Evolutionary conservation across 2,329 filamentous ascomycete genomes (phyloP), one percentile per base, ranked within the genome.

Genomic region (Penicillium sp.): DNA sequence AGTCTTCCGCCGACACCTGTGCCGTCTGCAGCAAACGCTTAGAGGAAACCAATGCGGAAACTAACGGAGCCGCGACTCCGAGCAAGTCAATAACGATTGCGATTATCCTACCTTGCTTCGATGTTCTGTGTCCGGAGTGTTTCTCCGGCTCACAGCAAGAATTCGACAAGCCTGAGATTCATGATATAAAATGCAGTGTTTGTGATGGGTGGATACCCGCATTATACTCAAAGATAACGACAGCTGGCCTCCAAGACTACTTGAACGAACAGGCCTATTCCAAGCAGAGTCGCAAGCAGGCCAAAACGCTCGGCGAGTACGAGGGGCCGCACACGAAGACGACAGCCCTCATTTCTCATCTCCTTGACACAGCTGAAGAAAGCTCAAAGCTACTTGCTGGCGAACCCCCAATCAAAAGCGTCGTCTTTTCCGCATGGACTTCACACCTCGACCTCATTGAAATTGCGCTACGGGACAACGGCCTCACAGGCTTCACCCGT

Each of bases 341-440:
- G 0, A 88, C 86, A 61, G 92, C 91, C 1, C 82, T 99, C 2
- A 73, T 99, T 0, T 82, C 89, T n/a, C 88, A 92, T 65, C 85
- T 99, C 7, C 76, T 90, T 1, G 81, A 83, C 55, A 87, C 88
- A 56, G 86, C 88, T 61, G 81, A 82, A 0, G 86, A 89, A 72
- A 83, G 85, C 44, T 71, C 75, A 50, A 63, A 72, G 15, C 68
- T 77, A 11, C 49, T 55, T 1, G 86, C 88, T 0, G 79, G 85
- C 11, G 87, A 93, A 71, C 85, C 87, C 0, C 93, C 93, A 0
- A 90, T 92, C 78, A 98, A 97, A 76, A 95, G 92, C 29, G 93
- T 99, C 15, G 88, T 99, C 7, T 98, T 98, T 78, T 97, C 93
- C 0, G 90, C 89, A n/a, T 98, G 95, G 93, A 98, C 95, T 0